Percentiles rank a stretch among this genome's conserved stretches.
Conservation (phyloP, 2,329 filamentous ascomycete species). For the Tolypocladium amazonense region DNA sequence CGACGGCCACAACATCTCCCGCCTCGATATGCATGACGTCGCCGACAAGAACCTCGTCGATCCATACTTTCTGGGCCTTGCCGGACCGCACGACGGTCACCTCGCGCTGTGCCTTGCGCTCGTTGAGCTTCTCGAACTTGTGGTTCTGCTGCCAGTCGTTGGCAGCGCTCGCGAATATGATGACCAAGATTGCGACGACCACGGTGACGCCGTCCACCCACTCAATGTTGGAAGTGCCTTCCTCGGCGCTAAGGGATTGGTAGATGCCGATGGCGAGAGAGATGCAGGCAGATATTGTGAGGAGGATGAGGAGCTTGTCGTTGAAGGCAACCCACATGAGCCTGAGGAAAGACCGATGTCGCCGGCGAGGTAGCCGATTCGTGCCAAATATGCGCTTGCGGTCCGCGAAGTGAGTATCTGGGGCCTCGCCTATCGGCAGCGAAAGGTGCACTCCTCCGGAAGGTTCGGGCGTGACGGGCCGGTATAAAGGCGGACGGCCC, state of each 20-base stretch:
- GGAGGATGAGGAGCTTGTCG: conserved; percentile 66
- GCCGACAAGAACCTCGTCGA: conserved; percentile 62
- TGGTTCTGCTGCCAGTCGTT: conserved; percentile 79
- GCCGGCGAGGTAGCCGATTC: conserved; percentile 47
- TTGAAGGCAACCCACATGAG: conserved; percentile 70
- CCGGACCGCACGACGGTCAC: conserved; percentile 72
- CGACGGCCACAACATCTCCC: conserved; percentile 60
- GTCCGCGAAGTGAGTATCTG: conserved; percentile 30
- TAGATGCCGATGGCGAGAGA: conserved; percentile 67
- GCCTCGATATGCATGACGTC: conserved; percentile 65
- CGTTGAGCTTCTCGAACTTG: conserved; percentile 71
- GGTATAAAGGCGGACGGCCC: conserved; percentile 15
- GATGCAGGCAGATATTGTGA: conserved; percentile 61
- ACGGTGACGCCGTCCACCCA: conserved; percentile 80
- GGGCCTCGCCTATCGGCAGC: conserved; percentile 16
- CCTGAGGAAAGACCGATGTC: conserved; percentile 57
- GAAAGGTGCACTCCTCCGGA: conserved; percentile 13
- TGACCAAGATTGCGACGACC: conserved; percentile 64
- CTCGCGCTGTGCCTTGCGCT: conserved; percentile 65
- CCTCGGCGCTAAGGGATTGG: conserved; percentile 50
- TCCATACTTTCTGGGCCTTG: conserved; percentile 55
- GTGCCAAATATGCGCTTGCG: conserved; percentile 60
- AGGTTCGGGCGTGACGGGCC: conserved; percentile 7
- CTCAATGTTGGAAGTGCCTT: conserved; percentile 48
- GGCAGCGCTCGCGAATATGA: conserved; percentile 64